Evolutionary conservation across 2,329 filamentous ascomycete genomes (phyloP), one percentile per base, ranked within the genome.

Genomic region (Plenodomus biglobosus): DNA sequence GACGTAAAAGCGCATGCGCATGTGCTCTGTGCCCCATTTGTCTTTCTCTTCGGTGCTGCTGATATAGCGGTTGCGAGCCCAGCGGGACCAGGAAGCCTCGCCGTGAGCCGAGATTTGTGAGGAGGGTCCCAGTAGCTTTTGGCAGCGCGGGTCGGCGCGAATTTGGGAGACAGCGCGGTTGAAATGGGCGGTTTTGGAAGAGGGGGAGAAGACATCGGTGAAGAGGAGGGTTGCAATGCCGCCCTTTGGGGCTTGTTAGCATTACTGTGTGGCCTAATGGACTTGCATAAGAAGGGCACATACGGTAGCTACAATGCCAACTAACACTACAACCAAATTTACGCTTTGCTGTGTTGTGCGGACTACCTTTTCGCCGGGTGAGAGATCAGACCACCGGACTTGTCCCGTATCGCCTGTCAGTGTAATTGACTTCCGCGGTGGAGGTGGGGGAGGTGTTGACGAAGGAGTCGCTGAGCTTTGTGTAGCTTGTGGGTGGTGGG

Each of bases 341-440:
- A 95, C 87, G 15, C 86, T 88, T 72, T 96, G 92, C 72, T 96
- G 92, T 0, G 90, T 92, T 8, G 90, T 88, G 34, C 92, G 83
- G 19, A 87, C 87, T 2, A 85, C 85, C 72, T 96, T 96, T 70
- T 96, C 92, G 40, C 76, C 76, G 0, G 75, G 76, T 1, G 86
- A 90, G 2, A 97, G 80, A 45, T 94, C 80, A 2, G 77, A 80
- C 92, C 92, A 97, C 3, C 85, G 83, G 1, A 96, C 85, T 55
- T 81, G 80, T 7, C 92, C 92, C 64, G 90, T 87, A 61, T 96
- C 92, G 61, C 90, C 94, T 64, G 92, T 85, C 0, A 92, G 82
- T 0, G 91, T 96, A 20, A 96, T 85, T 34, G 85, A 80, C 64
- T 82, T 85, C 44, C 89, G 81, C 55, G 79, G 82, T 20, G 84